phyloP scores from a whole-genome alignment of 108 stramenopile species.

The Cafeteria roenbergensis region DNA sequence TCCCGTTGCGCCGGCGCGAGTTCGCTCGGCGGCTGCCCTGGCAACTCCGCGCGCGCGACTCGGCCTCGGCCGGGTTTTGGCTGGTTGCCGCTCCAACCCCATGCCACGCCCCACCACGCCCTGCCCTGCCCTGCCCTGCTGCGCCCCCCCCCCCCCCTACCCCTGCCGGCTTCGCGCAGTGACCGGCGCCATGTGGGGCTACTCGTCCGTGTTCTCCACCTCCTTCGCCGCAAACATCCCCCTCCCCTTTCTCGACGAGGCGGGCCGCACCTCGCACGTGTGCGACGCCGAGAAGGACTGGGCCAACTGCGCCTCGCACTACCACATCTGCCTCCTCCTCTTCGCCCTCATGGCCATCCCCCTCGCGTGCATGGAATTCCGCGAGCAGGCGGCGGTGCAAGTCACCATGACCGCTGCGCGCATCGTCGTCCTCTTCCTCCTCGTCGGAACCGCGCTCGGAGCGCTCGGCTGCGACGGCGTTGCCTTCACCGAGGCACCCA shows the following conservation, averaged over 20 bases:
- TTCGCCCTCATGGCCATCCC: conserved; percentile 28
- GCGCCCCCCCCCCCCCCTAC: no score
- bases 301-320: not conserved
- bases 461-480: conserved; percentile 2
- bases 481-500: not conserved
- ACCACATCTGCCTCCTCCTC: conserved; percentile 18
- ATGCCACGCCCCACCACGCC: no score
- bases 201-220: not conserved
- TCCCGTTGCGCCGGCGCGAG: no score
- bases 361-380: conserved; percentile 21
- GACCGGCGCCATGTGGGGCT: no score
- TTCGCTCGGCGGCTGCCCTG: not conserved
- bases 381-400: conserved; percentile 25
- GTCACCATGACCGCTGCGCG: conserved; percentile 14
- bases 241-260: not conserved
- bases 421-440: conserved; percentile 18
- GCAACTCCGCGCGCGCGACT: not conserved
- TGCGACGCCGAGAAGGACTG: not conserved
- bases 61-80: not conserved
- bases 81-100: not conserved
- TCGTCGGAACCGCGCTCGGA: conserved; percentile 12
- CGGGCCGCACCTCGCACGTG: not conserved
- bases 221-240: conserved; percentile 1
- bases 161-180: no score
- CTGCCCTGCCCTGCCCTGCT: no score